These are phyloP conservation scores for Clavispora santaluciae DNA, from an alignment of 805 yeast genomes.

Conservation along the genomic window DNA sequence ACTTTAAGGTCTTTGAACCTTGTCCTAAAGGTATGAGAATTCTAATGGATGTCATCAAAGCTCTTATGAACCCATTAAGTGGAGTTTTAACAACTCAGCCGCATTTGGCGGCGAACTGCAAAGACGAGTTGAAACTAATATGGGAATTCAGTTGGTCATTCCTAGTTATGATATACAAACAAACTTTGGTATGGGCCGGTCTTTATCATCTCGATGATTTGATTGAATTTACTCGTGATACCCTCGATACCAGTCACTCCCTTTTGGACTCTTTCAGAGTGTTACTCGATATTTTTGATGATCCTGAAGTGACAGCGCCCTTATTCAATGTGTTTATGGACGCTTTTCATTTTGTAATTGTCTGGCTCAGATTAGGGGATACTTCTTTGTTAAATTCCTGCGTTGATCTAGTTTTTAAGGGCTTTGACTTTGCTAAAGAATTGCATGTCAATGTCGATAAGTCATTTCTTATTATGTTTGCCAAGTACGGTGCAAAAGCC, in stretches of 20 bases:
- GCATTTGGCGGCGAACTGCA: constrained; percentile 3
- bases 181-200: constrained; percentile 74
- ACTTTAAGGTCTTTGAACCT: constrained; percentile 57
- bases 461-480: constrained; percentile 50
- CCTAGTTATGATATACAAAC: constrained; percentile 59
- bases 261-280: constrained; percentile 62
- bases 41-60: constrained; percentile 64
- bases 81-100: constrained; percentile 42
- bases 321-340: constrained; percentile 52
- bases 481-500: constrained; percentile 61
- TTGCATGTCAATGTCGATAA: constrained; percentile 48
- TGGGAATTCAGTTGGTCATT: constrained; percentile 78
- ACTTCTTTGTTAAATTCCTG: constrained; percentile 66
- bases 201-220: constrained; percentile 50
- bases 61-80: constrained; percentile 59
- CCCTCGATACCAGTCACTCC: constrained; percentile 69
- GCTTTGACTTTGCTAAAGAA: constrained; percentile 60
- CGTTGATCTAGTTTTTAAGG: constrained; percentile 61
- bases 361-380: constrained; percentile 83
- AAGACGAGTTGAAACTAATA: constrained; percentile 31
- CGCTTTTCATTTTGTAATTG: constrained; percentile 65
- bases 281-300: constrained; percentile 17
- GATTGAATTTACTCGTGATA: constrained; percentile 81
- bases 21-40: constrained; percentile 72
- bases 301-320: constrained; percentile 6